Evolutionary conservation across 2,329 filamentous ascomycete species (phyloP), one percentile per base, ranked within the genome.

Genomic region (Aspergillus fijiensis): DNA sequence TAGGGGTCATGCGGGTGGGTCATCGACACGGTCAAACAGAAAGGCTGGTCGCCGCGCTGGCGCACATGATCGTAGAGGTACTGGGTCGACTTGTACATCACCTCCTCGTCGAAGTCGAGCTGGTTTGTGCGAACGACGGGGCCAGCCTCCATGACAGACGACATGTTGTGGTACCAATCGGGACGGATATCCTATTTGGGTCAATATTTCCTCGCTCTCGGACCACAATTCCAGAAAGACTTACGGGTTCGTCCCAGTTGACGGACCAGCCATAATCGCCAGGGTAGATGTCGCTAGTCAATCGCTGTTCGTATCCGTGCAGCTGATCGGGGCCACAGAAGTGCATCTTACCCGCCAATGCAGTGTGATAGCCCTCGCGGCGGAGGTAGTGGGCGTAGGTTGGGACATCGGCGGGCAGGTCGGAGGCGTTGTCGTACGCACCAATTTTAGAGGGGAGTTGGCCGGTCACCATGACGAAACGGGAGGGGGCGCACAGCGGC

Each of bases 111-210:
- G 69, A 94, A 97, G 75, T 97, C 93, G 55, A 97, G 84, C 81
- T 97, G 93, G 79, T 97, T 97, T 78, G 91, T 96, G 66, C 92
- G 86, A 47, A 96, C 89, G 69, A 92, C 96, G 31, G 89, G 86
- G 10, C 93, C 93, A 0, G 93, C 93, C 76, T 97, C 92, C 70
- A 94, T 81, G 67, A 97, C 94, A 6, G 92, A 96, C 71, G 91
- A 93, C 78, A 93, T 92, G 75, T 97, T 96, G 82, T 97, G 93
- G 74, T 95, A 97, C 91, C 92, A 97, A 77, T 97, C 93, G 48
- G 94, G 86, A 50, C 93, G 86, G 49, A 80, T 74, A 27, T 79
- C 74, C 75, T 77, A 62, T 49, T 51, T 35, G 16, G 55, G 59
- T 63, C 59, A 63, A 60, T 49, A 61, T 58, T 59, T 58, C 49